Percentiles rank a stretch among this genome's conserved stretches.
phyloP scores from a whole-genome alignment of 768 basidiomycete genomes.

The Sporobolomyces roseus region DNA sequence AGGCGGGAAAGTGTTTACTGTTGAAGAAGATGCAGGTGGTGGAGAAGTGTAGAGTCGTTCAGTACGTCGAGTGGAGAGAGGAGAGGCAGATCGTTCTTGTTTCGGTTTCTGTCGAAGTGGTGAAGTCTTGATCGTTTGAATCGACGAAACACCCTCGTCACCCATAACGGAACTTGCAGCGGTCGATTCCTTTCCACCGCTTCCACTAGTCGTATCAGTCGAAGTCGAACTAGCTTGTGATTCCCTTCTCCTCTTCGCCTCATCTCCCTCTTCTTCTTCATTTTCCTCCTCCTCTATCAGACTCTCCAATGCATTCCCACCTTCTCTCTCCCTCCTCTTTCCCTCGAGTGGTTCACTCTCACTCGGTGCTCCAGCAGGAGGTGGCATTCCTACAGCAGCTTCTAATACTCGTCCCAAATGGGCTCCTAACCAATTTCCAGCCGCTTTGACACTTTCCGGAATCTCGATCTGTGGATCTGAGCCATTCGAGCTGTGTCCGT shows the following conservation, averaged over 20 bases:
- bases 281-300: constrained; percentile 22
- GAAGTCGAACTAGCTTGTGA: neutral
- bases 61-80: neutral
- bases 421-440: constrained; percentile 32
- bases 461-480: constrained; percentile 20
- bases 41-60: constrained; percentile 8
- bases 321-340: constrained; percentile 1
- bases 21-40: neutral
- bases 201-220: neutral
- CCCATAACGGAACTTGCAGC: constrained; percentile 18
- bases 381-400: constrained; percentile 23
- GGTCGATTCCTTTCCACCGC: neutral
- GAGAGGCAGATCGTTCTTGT: constrained; percentile 1
- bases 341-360: constrained; percentile 4
- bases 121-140: neutral
- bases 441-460: constrained; percentile 29
- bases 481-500: neutral
- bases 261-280: neutral
- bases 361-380: neutral
- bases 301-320: neutral
- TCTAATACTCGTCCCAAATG: constrained; percentile 31
- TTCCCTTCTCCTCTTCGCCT: constrained; percentile 1
- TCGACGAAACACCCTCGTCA: neutral
- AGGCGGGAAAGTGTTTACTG: neutral
- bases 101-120: neutral